Conservation (phyloP, 1,284 basidiomycete species). For the Caloboletus firmus region DNA sequence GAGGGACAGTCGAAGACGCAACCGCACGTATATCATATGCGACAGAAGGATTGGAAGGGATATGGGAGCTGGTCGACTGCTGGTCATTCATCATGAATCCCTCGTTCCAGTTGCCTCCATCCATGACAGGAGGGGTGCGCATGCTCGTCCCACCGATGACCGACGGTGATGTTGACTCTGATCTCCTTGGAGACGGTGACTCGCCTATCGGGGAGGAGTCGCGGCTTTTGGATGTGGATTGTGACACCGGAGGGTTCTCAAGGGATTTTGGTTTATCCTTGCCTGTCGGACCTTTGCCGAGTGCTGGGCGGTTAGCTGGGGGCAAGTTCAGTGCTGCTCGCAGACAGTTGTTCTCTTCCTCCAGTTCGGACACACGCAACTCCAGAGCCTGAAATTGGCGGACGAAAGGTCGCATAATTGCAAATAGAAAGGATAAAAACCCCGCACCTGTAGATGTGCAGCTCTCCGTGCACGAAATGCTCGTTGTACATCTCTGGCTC, state of each 20-base stretch:
- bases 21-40: constrained; percentile 41
- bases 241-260: constrained; percentile 31
- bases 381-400: constrained; percentile 66
- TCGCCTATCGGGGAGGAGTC: constrained; percentile 46
- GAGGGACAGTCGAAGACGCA: constrained; percentile 30
- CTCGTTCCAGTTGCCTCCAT: constrained; percentile 57
- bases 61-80: constrained; percentile 37
- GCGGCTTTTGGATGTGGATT: constrained; percentile 38
- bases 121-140: constrained; percentile 45
- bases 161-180: constrained; percentile 38
- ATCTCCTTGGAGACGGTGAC: constrained; percentile 46
- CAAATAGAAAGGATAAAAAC: constrained; percentile 39
- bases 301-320: constrained; percentile 64
- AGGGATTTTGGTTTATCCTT: constrained; percentile 69
- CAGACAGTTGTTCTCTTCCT: constrained; percentile 80
- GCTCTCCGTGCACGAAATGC: constrained; percentile 89
- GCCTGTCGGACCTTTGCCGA: constrained; percentile 81
- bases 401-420: constrained; percentile 40
- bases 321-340: constrained; percentile 77
- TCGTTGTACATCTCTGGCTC: constrained; percentile 88
- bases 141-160: constrained; percentile 33
- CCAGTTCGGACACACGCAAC: constrained; percentile 77
- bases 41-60: constrained; percentile 42
- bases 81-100: constrained; percentile 54
- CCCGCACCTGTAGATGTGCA: constrained; percentile 77